A percentile compares a stretch with the other conserved stretches of the same genome.
Conservation (phyloP, 108 stramenopile species). For the Cyclotella distinguenda region DNA sequence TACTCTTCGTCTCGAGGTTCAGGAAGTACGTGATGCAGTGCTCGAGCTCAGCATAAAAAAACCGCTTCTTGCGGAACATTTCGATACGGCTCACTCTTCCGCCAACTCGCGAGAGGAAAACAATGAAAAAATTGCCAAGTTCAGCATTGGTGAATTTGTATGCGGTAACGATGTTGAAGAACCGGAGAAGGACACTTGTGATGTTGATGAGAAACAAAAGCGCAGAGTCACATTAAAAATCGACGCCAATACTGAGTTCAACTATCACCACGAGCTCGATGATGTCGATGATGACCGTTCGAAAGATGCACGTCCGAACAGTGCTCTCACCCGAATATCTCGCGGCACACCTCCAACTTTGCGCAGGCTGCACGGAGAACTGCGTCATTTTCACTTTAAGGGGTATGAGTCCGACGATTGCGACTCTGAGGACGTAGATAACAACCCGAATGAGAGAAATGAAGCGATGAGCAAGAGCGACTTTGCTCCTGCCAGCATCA, state of each 20-base stretch:
- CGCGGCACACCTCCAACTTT: neutral
- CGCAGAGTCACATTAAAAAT: neutral
- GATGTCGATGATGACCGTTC: too few species aligned
- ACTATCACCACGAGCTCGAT: too few species aligned
- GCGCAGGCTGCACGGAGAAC: neutral
- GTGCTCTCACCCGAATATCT: neutral
- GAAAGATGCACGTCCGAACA: neutral
- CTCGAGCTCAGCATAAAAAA: neutral
- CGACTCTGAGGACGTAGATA: neutral
- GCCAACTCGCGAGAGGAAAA: neutral
- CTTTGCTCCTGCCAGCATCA: neutral
- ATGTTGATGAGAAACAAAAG: neutral
- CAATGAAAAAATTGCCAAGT: neutral
- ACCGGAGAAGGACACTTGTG: neutral
- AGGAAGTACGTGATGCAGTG: neutral
- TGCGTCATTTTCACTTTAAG: neutral
- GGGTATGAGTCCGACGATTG: conserved; percentile 8
- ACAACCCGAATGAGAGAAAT: neutral
- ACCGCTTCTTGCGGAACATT: neutral
- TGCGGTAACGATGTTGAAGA: neutral
- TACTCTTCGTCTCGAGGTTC: conserved; percentile 16
- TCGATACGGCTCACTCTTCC: neutral
- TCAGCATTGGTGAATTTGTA: conserved; percentile 2
- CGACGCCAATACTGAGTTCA: conserved; percentile 6
- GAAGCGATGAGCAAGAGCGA: neutral